Evolutionary conservation across 1,284 basidiomycete genomes (phyloP).

Genomic region (Termitomyces sp.): DNA sequence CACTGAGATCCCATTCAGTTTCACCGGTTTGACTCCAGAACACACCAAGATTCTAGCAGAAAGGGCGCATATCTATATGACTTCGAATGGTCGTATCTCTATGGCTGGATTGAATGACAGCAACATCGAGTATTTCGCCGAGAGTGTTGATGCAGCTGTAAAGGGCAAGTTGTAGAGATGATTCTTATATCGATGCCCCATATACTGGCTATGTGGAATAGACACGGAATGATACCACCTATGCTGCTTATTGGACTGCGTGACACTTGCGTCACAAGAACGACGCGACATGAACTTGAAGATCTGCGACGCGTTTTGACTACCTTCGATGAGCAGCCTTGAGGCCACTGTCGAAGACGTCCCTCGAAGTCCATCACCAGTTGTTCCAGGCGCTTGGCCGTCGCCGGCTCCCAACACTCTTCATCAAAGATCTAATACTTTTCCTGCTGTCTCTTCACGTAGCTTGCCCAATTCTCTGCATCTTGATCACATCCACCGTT

Average conservation of each 20-base stretch:
- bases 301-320: neutral
- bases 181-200: neutral
- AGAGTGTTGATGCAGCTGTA: conserved; percentile 79
- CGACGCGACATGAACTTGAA: conserved; percentile 3
- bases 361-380: conserved; percentile 22
- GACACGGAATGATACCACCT: conserved; percentile 8
- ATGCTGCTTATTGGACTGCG: neutral
- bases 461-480: conserved; percentile 17
- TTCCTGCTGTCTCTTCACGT: conserved; percentile 12
- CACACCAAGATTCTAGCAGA: conserved; percentile 88
- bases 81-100: conserved; percentile 84
- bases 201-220: conserved; percentile 10
- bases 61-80: conserved; percentile 95
- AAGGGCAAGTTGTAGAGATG: conserved; percentile 64
- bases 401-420: conserved; percentile 9
- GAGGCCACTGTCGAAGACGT: neutral
- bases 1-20: conserved; percentile 42
- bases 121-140: conserved; percentile 91
- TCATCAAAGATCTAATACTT: conserved; percentile 21
- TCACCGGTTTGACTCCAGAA: conserved; percentile 79
- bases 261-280: conserved; percentile 3
- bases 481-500: conserved; percentile 27
- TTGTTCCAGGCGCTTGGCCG: conserved; percentile 32
- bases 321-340: conserved; percentile 5
- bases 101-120: conserved; percentile 91